These are phyloP conservation scores for Xanthoconium stramineum DNA, from an alignment of 768 basidiomycete genomes.

Conservation along the genomic window DNA sequence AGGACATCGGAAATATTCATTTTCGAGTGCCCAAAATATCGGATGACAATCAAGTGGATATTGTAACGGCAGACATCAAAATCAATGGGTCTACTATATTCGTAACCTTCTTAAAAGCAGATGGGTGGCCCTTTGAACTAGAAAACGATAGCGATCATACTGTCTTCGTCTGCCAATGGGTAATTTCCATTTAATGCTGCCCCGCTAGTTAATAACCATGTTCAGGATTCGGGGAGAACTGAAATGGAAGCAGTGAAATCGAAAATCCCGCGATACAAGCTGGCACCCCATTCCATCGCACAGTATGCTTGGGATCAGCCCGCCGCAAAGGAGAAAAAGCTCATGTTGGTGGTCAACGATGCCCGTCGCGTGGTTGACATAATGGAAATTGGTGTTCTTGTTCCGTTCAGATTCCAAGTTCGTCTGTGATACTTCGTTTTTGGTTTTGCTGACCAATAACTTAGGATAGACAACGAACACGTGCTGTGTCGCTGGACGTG, in stretches of 20 bases:
- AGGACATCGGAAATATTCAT: conserved; percentile 84
- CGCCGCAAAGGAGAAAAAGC: conserved; percentile 74
- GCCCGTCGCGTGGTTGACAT: conserved; percentile 74
- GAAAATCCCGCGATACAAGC: conserved; percentile 44
- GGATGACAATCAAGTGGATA: conserved; percentile 38
- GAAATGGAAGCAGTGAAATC: conserved; percentile 39
- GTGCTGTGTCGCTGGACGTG: conserved; percentile 84
- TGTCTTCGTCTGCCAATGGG: conserved; percentile 72
- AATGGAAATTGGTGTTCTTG: conserved; percentile 90
- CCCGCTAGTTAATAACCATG: conserved; percentile 20
- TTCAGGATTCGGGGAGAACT: conserved; percentile 45
- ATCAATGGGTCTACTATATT: conserved; percentile 89
- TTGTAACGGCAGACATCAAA: conserved; percentile 74
- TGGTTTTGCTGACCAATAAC: not conserved
- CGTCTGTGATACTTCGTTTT: conserved; percentile 21
- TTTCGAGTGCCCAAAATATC: conserved; percentile 57
- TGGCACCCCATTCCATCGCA: conserved; percentile 50
- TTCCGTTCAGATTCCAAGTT: conserved; percentile 86
- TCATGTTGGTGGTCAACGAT: conserved; percentile 62
- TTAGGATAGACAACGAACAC: conserved; percentile 54
- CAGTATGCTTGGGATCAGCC: conserved; percentile 95
- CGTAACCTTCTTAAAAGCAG: conserved; percentile 61
- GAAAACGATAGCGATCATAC: conserved; percentile 83
- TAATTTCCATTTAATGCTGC: conserved; percentile 27
- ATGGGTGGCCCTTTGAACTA: conserved; percentile 85